Evolutionary conservation across 2,329 filamentous ascomycete genomes (phyloP).

Genomic region (Zymoseptoria crescenta): DNA sequence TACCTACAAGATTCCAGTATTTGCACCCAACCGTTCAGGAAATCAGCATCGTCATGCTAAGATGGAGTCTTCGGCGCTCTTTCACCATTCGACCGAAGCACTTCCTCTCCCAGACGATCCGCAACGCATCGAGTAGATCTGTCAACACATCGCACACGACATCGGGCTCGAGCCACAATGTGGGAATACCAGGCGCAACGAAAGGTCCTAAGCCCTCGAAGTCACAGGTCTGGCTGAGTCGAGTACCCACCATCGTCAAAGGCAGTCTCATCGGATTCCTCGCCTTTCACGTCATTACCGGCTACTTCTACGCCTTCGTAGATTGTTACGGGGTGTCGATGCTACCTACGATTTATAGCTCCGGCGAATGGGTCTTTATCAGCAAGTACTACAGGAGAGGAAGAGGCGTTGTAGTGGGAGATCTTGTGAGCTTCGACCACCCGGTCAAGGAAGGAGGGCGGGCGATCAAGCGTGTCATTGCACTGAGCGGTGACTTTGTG

Average conservation of each 20-base stretch:
- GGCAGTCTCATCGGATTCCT: neutral
- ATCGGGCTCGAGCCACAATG: neutral
- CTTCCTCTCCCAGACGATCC: neutral
- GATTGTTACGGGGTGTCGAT: constrained; percentile 69
- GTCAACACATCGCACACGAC: neutral
- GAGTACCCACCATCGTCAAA: neutral
- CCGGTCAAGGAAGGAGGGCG: constrained; percentile 49
- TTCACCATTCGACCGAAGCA: neutral
- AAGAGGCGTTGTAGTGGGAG: constrained; percentile 63
- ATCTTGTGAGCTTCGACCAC: constrained; percentile 71
- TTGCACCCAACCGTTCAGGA: neutral
- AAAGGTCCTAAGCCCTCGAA: neutral
- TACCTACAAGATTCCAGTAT: neutral
- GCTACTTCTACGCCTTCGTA: constrained; percentile 54
- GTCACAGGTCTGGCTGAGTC: neutral
- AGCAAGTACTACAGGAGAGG: constrained; percentile 63
- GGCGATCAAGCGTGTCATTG: constrained; percentile 68
- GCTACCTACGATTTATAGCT: constrained; percentile 70
- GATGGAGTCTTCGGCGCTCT: neutral
- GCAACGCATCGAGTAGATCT: neutral
- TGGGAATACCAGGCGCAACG: neutral
- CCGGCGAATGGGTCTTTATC: constrained; percentile 62
- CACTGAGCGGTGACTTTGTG: constrained; percentile 60
- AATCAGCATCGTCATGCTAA: constrained; percentile 1
- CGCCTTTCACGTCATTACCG: constrained; percentile 28